Conservation (phyloP, 2,329 filamentous ascomycete species). For the Aspergillus transmontanensis region DNA sequence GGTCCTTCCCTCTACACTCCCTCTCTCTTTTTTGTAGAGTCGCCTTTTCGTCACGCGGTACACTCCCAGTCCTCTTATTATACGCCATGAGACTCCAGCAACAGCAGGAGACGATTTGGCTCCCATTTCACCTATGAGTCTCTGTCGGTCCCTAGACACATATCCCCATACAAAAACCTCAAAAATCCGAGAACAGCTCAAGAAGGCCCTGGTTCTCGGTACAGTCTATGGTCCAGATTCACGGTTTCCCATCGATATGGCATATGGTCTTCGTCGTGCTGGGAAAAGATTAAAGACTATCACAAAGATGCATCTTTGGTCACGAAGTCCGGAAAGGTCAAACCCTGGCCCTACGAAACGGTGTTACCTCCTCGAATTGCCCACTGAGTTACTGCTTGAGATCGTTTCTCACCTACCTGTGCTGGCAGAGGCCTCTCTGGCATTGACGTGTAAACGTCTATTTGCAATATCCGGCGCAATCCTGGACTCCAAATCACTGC, state of each 20-base stretch:
- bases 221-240: conserved; percentile 20
- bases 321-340: conserved; percentile 19
- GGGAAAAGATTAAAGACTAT: conserved; percentile 33
- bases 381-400: conserved; percentile 41
- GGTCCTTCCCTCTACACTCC: conserved; percentile 21
- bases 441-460: conserved; percentile 43
- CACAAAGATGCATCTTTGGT: conserved; percentile 33
- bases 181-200: conserved; percentile 13
- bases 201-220: conserved; percentile 5
- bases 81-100: conserved; percentile 28
- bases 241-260: conserved; percentile 25
- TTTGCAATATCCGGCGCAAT: conserved; percentile 35
- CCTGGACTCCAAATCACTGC: conserved; percentile 35
- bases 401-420: conserved; percentile 39
- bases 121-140: conserved; percentile 19
- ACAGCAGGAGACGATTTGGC: conserved; percentile 17
- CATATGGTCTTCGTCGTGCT: conserved; percentile 32
- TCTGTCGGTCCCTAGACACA: conserved; percentile 15
- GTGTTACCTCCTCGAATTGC: conserved; percentile 40
- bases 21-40: conserved; percentile 7
- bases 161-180: conserved; percentile 9
- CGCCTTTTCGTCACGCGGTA: conserved; percentile 30
- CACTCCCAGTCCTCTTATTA: conserved; percentile 20
- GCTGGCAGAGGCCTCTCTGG: conserved; percentile 39
- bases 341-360: conserved; percentile 21